Base-by-base conservation (phyloP, 2,329 filamentous ascomycete genomes). In the Cladophialophora psammophila region DNA sequence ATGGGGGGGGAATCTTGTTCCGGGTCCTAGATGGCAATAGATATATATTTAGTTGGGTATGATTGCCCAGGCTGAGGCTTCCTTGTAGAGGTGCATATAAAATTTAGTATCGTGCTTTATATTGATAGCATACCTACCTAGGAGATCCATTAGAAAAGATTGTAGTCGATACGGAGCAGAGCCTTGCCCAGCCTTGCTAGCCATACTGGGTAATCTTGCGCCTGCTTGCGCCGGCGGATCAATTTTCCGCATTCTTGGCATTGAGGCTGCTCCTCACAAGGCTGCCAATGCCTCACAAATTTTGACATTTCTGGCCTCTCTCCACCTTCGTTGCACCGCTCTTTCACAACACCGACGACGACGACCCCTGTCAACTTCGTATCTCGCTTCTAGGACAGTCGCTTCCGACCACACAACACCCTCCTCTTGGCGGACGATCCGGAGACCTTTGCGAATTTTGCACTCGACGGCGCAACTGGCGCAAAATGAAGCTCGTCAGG, bases 401-500 rank as follows among this genome's bases (percentile, higher is more conserved):
- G 57, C 20, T 32, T 20, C 26, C 20, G 10, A 26, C 38, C 3
- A 13, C 10, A 10, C 40, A 48, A 13, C n/a, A 48, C 10, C 20
- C 40, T 35, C 5, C 20, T 3, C 57, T 5, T 9, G 4, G 12
- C 32, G 38, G 10, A 32, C 42, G 20, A 36, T 8, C 13, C 13
- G 32, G 34, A 35, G 7, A 26, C 48, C 26, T 13, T 42, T 13
- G 12, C 34, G 7, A 61, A 31, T 35, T 31, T 26, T 57, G 32
- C 48, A 34, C 31, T n/a, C 38, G 10, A 40, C 38, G 59, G 62
- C 66, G 66, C 59, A 20, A 45, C 38, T 57, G 60, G 65, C 55
- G 63, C 85, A 92, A 81, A 71, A 97, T 97, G 93, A 97, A 97
- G 91, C 92, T 97, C 85, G 93, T 97, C 81, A 91, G 93, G 93